A percentile compares a stretch with the other conserved stretches of the same genome.
phyloP scores from a whole-genome alignment of 495 filamentous ascomycete species.

The Stereocaulon alpinum region DNA sequence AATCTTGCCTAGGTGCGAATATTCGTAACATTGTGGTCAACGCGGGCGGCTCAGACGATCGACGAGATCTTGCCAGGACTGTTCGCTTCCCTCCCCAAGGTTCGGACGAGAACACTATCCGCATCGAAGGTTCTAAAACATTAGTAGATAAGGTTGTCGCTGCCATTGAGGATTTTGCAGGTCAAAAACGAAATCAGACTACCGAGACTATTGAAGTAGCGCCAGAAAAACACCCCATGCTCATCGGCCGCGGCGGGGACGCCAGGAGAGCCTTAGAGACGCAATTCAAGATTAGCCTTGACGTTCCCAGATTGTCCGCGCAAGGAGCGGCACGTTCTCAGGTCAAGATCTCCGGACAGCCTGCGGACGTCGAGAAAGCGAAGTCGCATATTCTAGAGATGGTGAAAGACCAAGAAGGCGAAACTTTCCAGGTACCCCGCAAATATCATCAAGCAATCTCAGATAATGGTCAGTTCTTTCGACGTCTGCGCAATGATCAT shows the following conservation, averaged over 20 bases:
- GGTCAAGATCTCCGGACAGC: conserved; percentile 74
- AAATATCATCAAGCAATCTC: conserved; percentile 72
- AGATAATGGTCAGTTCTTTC: conserved; percentile 89
- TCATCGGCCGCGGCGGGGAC: conserved; percentile 89
- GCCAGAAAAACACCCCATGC: conserved; percentile 73
- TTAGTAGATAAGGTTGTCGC: conserved; percentile 84
- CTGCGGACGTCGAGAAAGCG: conserved; percentile 68
- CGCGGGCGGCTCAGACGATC: conserved; percentile 81
- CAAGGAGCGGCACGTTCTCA: conserved; percentile 56
- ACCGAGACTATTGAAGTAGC: conserved; percentile 69
- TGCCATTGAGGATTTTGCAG: conserved; percentile 67
- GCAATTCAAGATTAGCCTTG: conserved; percentile 77
- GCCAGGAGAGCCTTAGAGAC: conserved; percentile 76
- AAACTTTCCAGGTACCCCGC: conserved; percentile 71
- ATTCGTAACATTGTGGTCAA: conserved; percentile 78
- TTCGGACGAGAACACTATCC: conserved; percentile 65
- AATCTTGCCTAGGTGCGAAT: conserved; percentile 51
- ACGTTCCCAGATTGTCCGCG: conserved; percentile 67
- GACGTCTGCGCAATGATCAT: conserved; percentile 67
- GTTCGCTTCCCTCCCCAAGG: conserved; percentile 86
- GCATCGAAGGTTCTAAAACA: conserved; percentile 67
- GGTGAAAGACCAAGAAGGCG: conserved; percentile 77
- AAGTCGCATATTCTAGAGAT: conserved; percentile 71
- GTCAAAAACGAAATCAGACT: conserved; percentile 67
- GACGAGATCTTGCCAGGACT: conserved; percentile 65